These are phyloP conservation scores for Podaxis mareebaensis DNA, from an alignment of 768 basidiomycete species.

Conservation along the genomic window DNA sequence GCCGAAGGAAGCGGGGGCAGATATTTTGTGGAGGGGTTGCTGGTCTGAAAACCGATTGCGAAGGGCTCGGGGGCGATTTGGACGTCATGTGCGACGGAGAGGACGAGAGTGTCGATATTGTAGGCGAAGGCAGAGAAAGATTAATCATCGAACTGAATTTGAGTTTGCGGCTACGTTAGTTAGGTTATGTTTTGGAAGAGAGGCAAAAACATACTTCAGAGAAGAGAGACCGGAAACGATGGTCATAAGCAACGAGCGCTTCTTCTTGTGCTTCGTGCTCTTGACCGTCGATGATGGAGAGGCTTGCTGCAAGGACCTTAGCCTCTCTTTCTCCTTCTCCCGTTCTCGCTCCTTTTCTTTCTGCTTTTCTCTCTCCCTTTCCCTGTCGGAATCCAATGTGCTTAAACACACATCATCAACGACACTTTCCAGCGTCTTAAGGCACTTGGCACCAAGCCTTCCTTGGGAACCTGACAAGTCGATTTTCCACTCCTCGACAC, in stretches of 20 bases:
- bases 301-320: conserved; percentile 21
- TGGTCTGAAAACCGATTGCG: conserved; percentile 20
- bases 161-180: conserved; percentile 5
- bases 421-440: conserved; percentile 50
- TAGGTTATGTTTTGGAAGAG: conserved; percentile 6
- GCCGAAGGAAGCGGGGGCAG: conserved; percentile 41
- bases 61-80: background rate
- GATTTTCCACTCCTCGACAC: conserved; percentile 43
- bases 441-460: conserved; percentile 20
- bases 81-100: conserved; percentile 27
- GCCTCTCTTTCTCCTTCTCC: conserved; percentile 31
- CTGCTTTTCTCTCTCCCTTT: conserved; percentile 32
- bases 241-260: conserved; percentile 69
- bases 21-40: conserved; percentile 29
- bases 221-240: conserved; percentile 33
- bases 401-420: conserved; percentile 53
- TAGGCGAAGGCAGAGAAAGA: conserved; percentile 27
- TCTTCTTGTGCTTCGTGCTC: conserved; percentile 60
- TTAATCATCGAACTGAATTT: conserved; percentile 31
- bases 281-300: conserved; percentile 33
- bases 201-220: conserved; percentile 47
- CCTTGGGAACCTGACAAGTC: conserved; percentile 27
- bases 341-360: conserved; percentile 28
- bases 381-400: conserved; percentile 40
- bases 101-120: conserved; percentile 27